A percentile compares a stretch with the other conserved stretches of the same genome.
These are phyloP conservation scores for Penicillium waksmanii DNA, from an alignment of 495 filamentous ascomycete genomes.

Conservation along the genomic window DNA sequence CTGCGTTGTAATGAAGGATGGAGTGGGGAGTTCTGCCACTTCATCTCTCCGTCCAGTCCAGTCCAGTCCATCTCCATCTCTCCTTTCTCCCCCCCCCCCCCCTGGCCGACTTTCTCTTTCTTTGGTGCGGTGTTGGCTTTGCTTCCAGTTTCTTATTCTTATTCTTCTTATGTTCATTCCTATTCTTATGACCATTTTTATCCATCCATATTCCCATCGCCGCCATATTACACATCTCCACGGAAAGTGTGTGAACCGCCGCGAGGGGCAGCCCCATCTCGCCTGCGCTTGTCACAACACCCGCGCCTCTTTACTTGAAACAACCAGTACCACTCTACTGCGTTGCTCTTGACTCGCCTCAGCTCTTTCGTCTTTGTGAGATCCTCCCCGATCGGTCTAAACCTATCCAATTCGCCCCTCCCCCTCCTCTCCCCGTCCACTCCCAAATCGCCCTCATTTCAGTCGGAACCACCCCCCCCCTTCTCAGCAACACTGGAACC, in stretches of 20 bases:
- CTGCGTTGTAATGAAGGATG: no score
- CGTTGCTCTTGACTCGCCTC: background rate
- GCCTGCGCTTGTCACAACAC: conserved; percentile 31
- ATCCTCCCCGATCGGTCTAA: conserved; percentile 12
- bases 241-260: conserved; percentile 6
- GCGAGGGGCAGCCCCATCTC: conserved; percentile 33
- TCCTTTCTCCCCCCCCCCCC: conserved; percentile 1
- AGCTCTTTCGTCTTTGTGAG: conserved; percentile 7
- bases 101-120: conserved; percentile 4
- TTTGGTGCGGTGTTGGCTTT: conserved; percentile 3
- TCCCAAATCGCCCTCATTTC: conserved; percentile 8
- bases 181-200: background rate
- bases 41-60: conserved; percentile 15
- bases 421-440: conserved; percentile 14
- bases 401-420: conserved; percentile 5
- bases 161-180: background rate
- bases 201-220: background rate
- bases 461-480: conserved; percentile 11
- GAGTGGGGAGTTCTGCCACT: conserved; percentile 18
- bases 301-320: conserved; percentile 37
- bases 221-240: background rate
- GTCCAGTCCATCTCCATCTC: background rate
- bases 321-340: conserved; percentile 16
- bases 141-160: background rate
- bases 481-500: conserved; percentile 18